Evolutionary conservation across 2,329 filamentous ascomycete genomes (phyloP), one percentile per base, ranked within the genome.

Genomic region (Aspergillus sp.): DNA sequence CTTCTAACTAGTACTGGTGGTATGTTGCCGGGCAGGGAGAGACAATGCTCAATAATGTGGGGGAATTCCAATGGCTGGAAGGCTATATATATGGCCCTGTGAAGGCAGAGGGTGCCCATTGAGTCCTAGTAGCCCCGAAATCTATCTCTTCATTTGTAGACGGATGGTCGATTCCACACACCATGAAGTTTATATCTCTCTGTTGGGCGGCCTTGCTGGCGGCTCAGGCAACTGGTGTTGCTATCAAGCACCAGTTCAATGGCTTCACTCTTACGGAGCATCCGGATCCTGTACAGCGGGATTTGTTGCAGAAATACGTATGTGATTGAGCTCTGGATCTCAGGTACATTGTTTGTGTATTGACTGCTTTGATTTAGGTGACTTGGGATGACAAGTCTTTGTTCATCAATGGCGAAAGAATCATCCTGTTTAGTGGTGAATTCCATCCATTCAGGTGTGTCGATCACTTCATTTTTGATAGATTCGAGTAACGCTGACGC

Each of bases 381-480:
- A 86, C 82, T 41, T 89, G 83, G 79, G 85, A 89, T 61, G 74
- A 85, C 38, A 72, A 86, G 53, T 86, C 85, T 0, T 68, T 90
- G 3, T 83, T 83, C 52, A 75, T 90, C 49, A 73, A 77, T 50
- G 85, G 85, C 7, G 79, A 88, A 58, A 76, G 85, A 7, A 70
- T 86, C 40, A 80, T 87, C 60, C 73, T 90, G 33, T 88, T 84
- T 62, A 83, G 79, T 38, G 86, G 81, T 35, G 86, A 90, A 60
- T 76, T 88, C 3, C 85, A 90, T 59, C 83, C 85, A 0, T 89
- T 76, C 61, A 70, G 73, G 73, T 74, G 65, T 19, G 57, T 50
- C 30, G 27, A 26, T 12, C 19, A 19, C 7, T 27, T 7, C 4
- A 27, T 7, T 12, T 19, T 27, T 27, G 2, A 8, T 26, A 27